phyloP scores from a whole-genome alignment of 176 grass and related monocot genomes.

The bread wheat (Triticum aestivum) region DNA sequence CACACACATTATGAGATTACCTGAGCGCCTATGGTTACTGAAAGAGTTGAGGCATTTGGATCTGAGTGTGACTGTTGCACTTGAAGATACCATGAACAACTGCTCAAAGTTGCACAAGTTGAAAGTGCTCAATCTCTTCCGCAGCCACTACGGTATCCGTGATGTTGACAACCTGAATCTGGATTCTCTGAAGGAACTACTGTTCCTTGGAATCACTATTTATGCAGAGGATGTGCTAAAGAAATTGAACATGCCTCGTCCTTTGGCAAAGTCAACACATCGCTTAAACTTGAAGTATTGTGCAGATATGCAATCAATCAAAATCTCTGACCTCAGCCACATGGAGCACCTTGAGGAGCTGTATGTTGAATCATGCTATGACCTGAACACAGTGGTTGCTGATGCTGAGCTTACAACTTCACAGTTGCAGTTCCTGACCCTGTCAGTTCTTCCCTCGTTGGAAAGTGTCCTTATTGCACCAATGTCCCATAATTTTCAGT shows the following conservation, averaged over 20 bases:
- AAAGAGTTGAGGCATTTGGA: slow-evolving; percentile 71
- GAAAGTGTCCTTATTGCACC: slow-evolving; percentile 42
- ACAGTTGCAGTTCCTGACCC: slow-evolving; percentile 56
- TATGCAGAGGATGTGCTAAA: slow-evolving; percentile 61
- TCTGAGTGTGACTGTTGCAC: slow-evolving; percentile 57
- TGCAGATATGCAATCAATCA: slow-evolving; percentile 48
- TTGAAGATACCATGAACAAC: slow-evolving; percentile 58
- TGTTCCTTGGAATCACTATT: slow-evolving; percentile 69
- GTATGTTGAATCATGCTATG: slow-evolving; percentile 61
- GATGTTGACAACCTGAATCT: slow-evolving; percentile 62
- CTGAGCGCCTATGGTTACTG: slow-evolving; percentile 51
- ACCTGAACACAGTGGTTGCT: slow-evolving; percentile 42
- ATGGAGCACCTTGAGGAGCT: slow-evolving; percentile 70
- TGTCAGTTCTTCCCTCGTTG: slow-evolving; percentile 55
- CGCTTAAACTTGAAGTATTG: slow-evolving; percentile 67
- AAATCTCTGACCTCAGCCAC: slow-evolving; percentile 61
- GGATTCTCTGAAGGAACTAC: slow-evolving; percentile 35
- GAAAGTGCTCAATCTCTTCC: slow-evolving; percentile 65
- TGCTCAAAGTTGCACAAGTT: slow-evolving; percentile 65
- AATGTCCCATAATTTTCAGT: slow-evolving; percentile 45
- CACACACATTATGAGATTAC: slow-evolving; percentile 53
- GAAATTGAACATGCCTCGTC: slow-evolving; percentile 58
- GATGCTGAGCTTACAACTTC: slow-evolving; percentile 30
- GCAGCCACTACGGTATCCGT: slow-evolving; percentile 62
- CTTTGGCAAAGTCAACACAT: slow-evolving; percentile 63